Base-by-base conservation (phyloP, 2,329 filamentous ascomycete species). In the Zymoseptoria pseudotritici region DNA sequence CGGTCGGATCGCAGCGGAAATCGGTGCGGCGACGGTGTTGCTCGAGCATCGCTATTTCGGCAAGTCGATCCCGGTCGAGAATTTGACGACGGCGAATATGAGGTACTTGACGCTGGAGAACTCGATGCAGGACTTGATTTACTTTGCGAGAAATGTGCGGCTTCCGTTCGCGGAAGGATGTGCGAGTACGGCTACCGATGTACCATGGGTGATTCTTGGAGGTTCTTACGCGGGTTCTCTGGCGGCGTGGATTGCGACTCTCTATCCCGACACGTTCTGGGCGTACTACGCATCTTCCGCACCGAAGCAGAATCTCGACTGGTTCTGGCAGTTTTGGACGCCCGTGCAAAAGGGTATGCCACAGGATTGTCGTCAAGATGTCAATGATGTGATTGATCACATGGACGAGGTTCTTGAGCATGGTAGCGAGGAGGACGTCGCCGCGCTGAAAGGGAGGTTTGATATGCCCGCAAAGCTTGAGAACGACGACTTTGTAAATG, bases 21-120 rank as follows among this genome's bases (percentile, higher is more conserved):
- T 84, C 31, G 76, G 78, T 26, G 82, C 77, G 52, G 82, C 82
- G 8, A 77, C 79, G 3, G 68, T 85, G 24, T 67, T 84, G 58
- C 65, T 84, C 46, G 83, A 85, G 70, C 82, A 85, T 67, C 78
- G 82, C 11, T 84, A 82, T 69, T 85, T 79, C 78, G 83, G 83
- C 6, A 74, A 76, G 20, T 84, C 81, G 4, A 78, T 79, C 2
- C 82, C 83, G 0, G 84, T 77, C 62, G 65, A 73, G 11, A 69
- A 77, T n/a, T 73, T 83, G 49, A 80, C 78, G 0, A 78, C 81
- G 1, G 76, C 80, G 63, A 83, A 78, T 49, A 69, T 86, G 57
- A 36, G 24, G 63, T 78, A 80, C 53, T 72, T 84, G 56, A 84
- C 78, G 0, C 71, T 85, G 10, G 72, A 79, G n/a, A 80, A 85